Percentiles rank a stretch among this genome's conserved stretches.
These are phyloP conservation scores for Opeltia flavorubescens DNA, from an alignment of 495 filamentous ascomycete species.

Conservation along the genomic window DNA sequence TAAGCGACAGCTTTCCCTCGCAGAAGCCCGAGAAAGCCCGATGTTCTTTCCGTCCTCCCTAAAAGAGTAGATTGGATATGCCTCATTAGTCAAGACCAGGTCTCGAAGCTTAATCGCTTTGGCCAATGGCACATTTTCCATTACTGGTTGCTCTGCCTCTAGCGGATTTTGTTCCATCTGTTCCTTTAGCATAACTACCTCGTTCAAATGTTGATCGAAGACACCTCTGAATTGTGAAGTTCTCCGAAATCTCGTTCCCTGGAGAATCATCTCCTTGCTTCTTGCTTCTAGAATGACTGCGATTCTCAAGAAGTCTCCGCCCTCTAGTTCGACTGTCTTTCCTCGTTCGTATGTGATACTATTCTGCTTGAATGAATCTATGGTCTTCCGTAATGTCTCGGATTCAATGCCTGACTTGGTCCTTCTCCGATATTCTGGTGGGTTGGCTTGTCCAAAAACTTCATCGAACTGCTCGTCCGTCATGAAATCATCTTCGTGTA, in stretches of 20 bases:
- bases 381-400: neutral
- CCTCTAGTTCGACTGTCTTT: constrained; percentile 6
- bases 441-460: neutral
- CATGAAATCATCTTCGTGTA: neutral
- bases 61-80: constrained; percentile 1
- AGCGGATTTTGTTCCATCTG: neutral
- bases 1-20: neutral
- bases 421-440: neutral
- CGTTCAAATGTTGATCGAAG: constrained; percentile 6
- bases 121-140: neutral
- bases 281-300: neutral
- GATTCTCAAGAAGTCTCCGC: constrained; percentile 10
- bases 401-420: too few species aligned
- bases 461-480: neutral
- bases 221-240: neutral
- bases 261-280: neutral
- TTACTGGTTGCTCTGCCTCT: neutral
- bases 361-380: neutral
- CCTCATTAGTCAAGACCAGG: constrained; percentile 3
- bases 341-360: constrained; percentile 3
- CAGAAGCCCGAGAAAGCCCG: neutral
- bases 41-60: neutral
- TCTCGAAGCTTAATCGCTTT: constrained; percentile 6
- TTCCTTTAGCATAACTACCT: constrained; percentile 1
- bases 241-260: constrained; percentile 4